Evolutionary conservation across 768 basidiomycete species (phyloP).

Genomic region (Antrodiella citrinella): DNA sequence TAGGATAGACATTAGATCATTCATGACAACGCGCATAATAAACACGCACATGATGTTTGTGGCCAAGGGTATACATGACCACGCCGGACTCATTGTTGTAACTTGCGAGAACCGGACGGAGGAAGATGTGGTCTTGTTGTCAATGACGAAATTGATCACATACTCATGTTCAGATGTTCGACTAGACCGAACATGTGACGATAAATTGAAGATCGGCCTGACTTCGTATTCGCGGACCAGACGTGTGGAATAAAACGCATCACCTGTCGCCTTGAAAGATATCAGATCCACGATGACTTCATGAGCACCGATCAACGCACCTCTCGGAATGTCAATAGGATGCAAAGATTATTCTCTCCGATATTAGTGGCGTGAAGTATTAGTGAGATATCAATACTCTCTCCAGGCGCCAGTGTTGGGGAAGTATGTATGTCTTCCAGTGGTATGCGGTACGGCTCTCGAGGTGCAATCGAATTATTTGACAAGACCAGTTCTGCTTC

Average conservation of each 20-base stretch:
- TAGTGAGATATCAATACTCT: conserved; percentile 43
- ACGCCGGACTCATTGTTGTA: conserved; percentile 58
- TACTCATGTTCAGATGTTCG: conserved; percentile 41
- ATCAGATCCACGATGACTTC: neutral
- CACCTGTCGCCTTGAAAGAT: conserved; percentile 32
- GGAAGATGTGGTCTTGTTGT: conserved; percentile 37
- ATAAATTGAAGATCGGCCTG: conserved; percentile 46
- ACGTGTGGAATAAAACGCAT: conserved; percentile 50
- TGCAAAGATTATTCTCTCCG: conserved; percentile 43
- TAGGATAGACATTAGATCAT: too few relatives aligned
- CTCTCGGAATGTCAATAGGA: conserved; percentile 65
- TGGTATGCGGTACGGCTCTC: conserved; percentile 39
- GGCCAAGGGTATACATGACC: conserved; percentile 44
- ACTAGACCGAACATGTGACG: conserved; percentile 43
- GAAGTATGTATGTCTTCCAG: conserved; percentile 22
- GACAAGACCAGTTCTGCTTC: conserved; percentile 34
- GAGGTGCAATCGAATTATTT: conserved; percentile 43
- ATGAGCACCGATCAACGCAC: conserved; percentile 30
- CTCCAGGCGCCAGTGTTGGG: conserved; percentile 35
- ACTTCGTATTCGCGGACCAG: conserved; percentile 53
- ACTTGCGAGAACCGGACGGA: conserved; percentile 48
- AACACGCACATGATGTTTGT: conserved; percentile 11
- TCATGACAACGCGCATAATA: neutral
- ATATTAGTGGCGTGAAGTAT: conserved; percentile 41
- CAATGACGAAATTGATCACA: conserved; percentile 45